Base-by-base conservation (phyloP, 2,329 filamentous ascomycete genomes). In the Aureobasidium uvarum region DNA sequence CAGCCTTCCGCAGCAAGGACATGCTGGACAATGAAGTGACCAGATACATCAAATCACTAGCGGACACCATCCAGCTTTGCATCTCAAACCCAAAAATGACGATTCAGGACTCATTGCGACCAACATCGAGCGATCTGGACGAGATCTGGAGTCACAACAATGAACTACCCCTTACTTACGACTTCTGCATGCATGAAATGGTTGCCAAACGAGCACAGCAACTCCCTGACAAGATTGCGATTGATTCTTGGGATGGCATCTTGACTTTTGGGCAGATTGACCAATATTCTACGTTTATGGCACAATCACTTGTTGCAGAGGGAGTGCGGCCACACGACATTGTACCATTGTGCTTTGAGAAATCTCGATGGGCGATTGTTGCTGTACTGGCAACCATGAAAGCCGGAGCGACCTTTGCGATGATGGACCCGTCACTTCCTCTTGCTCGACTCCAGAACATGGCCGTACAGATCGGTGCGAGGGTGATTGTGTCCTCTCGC, bases 331-430 rank as follows among this genome's bases (percentile, higher is more conserved):
- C 66, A 11, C 66, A 67, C 5, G 63, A 64, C 0, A 54, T 70
- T 13, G 68, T 74, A 7, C 67, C 71, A 7, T 38, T 72, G 8
- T 72, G 67, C 64, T 69, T 73, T 31, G 69, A 71, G 51, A 73
- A 73, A 59, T 71, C 69, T 20, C 68, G 64, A 65, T 74, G 71
- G 71, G 70, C 66, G 48, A 67, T 68, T 41, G 69, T 74, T 45
- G 72, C 68, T 23, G 70, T 72, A 50, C 64, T 71, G 51, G 73
- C 67, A 33, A 63, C 67, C n/a, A 71, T 75, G 67, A 76, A 75
- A 67, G 71, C 71, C 14, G 73, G 74, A 36, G 71, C 67, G 10
- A 68, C 71, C 18, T 70, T 71, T 23, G 71, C 73, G 1, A 64
- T 70, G 25, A 69, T 74, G 56, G 73, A 75, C 48, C 67, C 70